Evolutionary conservation across 768 basidiomycete genomes (phyloP).

Genomic region (Pholiota molesta): DNA sequence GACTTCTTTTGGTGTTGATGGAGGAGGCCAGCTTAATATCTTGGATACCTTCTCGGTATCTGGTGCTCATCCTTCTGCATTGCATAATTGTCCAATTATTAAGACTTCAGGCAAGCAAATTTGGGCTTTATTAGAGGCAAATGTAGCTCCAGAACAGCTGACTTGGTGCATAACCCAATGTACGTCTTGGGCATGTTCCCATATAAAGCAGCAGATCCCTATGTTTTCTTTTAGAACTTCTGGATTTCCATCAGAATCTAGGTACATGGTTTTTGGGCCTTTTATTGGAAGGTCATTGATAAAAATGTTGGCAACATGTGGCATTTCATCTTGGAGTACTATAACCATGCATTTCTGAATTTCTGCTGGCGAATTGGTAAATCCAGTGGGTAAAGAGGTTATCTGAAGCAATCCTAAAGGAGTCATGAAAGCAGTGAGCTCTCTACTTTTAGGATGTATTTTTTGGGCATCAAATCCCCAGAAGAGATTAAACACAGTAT

Average conservation of each 20-base stretch:
- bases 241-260: conserved; percentile 20
- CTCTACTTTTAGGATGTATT: conserved; percentile 24
- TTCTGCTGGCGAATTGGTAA: conserved; percentile 42
- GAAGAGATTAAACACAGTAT: conserved; percentile 35
- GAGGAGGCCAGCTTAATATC: too few species aligned
- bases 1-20: too few species aligned
- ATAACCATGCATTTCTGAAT: conserved; percentile 27
- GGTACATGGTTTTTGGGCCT: conserved; percentile 36
- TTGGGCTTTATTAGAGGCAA: conserved; percentile 36
- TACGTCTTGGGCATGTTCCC: conserved; percentile 36
- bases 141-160: conserved; percentile 31
- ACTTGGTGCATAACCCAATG: conserved; percentile 35
- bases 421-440: conserved; percentile 41
- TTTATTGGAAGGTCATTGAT: conserved; percentile 35
- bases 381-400: conserved; percentile 40
- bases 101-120: conserved; percentile 23
- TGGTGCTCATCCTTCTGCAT: conserved; percentile 27
- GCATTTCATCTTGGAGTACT: conserved; percentile 34
- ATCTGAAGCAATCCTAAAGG: conserved; percentile 36
- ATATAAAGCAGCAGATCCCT: conserved; percentile 38
- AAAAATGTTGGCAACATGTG: conserved; percentile 22
- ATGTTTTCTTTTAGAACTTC: conserved; percentile 27
- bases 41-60: conserved; percentile 12
- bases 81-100: conserved; percentile 30
- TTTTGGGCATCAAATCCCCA: conserved; percentile 37